Percentiles rank a stretch among this genome's conserved stretches.
Conservation (phyloP, 208 protist genomes). For the Blastocrithidia nonstop region DNA sequence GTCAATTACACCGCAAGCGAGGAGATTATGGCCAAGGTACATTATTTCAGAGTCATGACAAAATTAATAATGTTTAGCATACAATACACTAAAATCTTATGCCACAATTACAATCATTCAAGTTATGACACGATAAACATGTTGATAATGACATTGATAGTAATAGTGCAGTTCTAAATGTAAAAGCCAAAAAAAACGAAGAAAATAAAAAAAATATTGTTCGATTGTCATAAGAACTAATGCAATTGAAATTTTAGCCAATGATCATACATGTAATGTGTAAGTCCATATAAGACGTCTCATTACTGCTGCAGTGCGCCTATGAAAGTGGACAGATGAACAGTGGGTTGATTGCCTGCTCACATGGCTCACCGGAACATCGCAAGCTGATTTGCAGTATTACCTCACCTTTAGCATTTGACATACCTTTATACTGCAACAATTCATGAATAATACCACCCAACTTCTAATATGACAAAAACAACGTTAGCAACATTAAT, state of each 20-base stretch:
- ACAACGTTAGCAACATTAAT: no score
- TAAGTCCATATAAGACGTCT: slow-evolving; percentile 28
- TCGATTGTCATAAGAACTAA: slow-evolving; percentile 18
- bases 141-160: not conserved
- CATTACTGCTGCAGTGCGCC: slow-evolving; percentile 47
- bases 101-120: slow-evolving; percentile 22
- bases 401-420: slow-evolving; percentile 46
- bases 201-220: not conserved
- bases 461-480: no score
- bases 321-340: slow-evolving; percentile 61
- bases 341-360: slow-evolving; percentile 57
- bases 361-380: slow-evolving; percentile 21
- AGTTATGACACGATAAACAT: slow-evolving; percentile 19
- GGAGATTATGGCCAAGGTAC: slow-evolving; percentile 10
- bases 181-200: not conserved
- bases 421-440: slow-evolving; percentile 22
- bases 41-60: slow-evolving; percentile 62
- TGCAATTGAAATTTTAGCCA: slow-evolving; percentile 76
- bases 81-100: slow-evolving; percentile 9
- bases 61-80: slow-evolving; percentile 11
- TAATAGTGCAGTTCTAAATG: slow-evolving; percentile 1
- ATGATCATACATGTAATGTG: slow-evolving; percentile 75
- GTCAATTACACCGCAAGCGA: not conserved
- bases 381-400: slow-evolving; percentile 69
- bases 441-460: no score